phyloP scores from a whole-genome alignment of 805 yeast genomes.

The Candida chilensis region DNA sequence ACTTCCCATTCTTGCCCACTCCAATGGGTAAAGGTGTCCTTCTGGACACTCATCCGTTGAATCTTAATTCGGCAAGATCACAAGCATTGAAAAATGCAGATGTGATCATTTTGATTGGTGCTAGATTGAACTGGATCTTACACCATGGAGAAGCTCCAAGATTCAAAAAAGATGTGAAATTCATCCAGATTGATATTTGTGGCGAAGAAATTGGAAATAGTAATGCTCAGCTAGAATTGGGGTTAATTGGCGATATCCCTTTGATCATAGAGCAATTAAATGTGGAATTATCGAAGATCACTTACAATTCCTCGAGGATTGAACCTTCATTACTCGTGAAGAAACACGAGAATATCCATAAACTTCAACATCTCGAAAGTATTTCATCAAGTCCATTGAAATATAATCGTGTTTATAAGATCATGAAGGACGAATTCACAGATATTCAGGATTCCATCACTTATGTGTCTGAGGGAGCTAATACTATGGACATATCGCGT shows the following conservation, averaged over 20 bases:
- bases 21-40: slow-evolving; percentile 77
- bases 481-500: slow-evolving; percentile 67
- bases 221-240: slow-evolving; percentile 25
- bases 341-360: slow-evolving; percentile 17
- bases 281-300: slow-evolving; percentile 7
- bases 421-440: slow-evolving; percentile 21
- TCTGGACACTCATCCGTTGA: slow-evolving; percentile 34
- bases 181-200: slow-evolving; percentile 49
- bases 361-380: slow-evolving; percentile 21
- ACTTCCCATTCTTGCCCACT: slow-evolving; percentile 56
- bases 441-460: slow-evolving; percentile 21
- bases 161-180: slow-evolving; percentile 31
- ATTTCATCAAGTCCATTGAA: slow-evolving; percentile 14
- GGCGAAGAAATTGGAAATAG: slow-evolving; percentile 42
- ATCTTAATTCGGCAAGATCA: slow-evolving; percentile 58
- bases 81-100: slow-evolving; percentile 49
- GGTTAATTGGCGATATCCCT: slow-evolving; percentile 48
- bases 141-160: slow-evolving; percentile 57
- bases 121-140: slow-evolving; percentile 65
- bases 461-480: slow-evolving; percentile 64
- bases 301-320: slow-evolving; percentile 20
- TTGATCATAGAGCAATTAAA: slow-evolving; percentile 26
- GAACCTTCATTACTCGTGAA: slow-evolving; percentile 12
- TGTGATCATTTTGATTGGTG: slow-evolving; percentile 52
- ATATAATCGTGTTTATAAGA: slow-evolving; percentile 47